Percentiles rank a stretch among this genome's conserved stretches.
Conservation (phyloP, 1,284 basidiomycete species). For the Marasmius tenuissimus region DNA sequence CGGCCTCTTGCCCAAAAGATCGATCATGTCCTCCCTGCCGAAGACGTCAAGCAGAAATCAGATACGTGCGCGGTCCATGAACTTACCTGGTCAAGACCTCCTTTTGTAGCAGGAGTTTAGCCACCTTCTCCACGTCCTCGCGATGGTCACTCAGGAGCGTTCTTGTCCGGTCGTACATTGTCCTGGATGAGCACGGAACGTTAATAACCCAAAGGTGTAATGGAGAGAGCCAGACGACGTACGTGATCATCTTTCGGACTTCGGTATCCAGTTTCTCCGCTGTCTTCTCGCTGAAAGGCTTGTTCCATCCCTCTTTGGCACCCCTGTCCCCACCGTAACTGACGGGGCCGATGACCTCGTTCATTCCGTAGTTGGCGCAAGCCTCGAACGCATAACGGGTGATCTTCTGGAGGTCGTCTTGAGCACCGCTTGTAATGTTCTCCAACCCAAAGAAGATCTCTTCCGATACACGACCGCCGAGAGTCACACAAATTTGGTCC, state of each 20-base stretch:
- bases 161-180: conserved; percentile 85
- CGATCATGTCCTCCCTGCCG: conserved; percentile 78
- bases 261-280: conserved; percentile 90
- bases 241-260: conserved; percentile 95
- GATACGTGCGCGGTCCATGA: neutral
- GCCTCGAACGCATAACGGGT: conserved; percentile 98
- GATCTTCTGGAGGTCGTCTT: conserved; percentile 97
- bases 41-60: conserved; percentile 4
- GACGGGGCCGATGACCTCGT: conserved; percentile 90
- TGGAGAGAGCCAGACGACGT: conserved; percentile 25
- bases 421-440: conserved; percentile 96
- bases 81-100: conserved; percentile 91
- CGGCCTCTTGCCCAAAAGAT: conserved; percentile 81
- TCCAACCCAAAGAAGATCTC: conserved; percentile 96
- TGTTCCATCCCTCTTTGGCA: conserved; percentile 88
- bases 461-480: conserved; percentile 97
- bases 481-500: conserved; percentile 98
- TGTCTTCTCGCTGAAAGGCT: conserved; percentile 98
- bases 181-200: conserved; percentile 34
- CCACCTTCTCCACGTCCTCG: conserved; percentile 93
- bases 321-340: conserved; percentile 89
- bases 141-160: conserved; percentile 82
- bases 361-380: conserved; percentile 96
- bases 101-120: conserved; percentile 85
- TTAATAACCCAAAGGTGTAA: neutral